A percentile compares a stretch with the other conserved stretches of the same genome.
Conservation (phyloP, 2,329 filamentous ascomycete species). For the Dactylellina leptospora region DNA sequence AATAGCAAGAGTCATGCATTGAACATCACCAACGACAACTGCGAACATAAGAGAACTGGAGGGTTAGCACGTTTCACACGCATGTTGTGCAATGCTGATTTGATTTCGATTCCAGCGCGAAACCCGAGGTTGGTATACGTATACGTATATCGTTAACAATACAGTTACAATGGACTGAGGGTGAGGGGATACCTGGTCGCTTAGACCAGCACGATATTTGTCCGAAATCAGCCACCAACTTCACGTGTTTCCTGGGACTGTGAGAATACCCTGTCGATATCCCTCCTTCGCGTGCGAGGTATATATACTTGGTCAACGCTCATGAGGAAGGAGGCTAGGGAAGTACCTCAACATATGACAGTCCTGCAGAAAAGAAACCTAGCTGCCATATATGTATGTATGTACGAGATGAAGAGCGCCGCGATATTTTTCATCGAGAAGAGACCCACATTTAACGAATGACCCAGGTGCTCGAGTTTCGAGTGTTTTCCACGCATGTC, state of each 20-base stretch:
- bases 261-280: conserved; percentile 2
- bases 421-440: conserved; percentile 22
- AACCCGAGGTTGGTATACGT: not conserved
- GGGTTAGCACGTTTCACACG: conserved; percentile 1
- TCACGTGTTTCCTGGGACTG: conserved; percentile 22
- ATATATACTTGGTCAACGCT: conserved; percentile 38
- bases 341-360: conserved; percentile 21
- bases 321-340: conserved; percentile 25
- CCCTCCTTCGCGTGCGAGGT: conserved; percentile 22
- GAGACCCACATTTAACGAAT: not conserved
- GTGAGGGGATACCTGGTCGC: not conserved
- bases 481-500: conserved; percentile 27
- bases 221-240: conserved; percentile 5
- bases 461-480: not conserved
- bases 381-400: not conserved
- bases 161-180: not conserved
- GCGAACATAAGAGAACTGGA: not conserved
- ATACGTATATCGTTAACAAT: too few relatives aligned
- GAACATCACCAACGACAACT: not conserved
- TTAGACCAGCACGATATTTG: conserved; percentile 3
- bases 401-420: conserved; percentile 27
- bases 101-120: not conserved
- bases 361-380: not conserved
- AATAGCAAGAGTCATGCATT: conserved; percentile 20
- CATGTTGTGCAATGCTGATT: not conserved